phyloP scores from a whole-genome alignment of 2,329 filamentous ascomycete genomes.

The Ascochyta pisi region DNA sequence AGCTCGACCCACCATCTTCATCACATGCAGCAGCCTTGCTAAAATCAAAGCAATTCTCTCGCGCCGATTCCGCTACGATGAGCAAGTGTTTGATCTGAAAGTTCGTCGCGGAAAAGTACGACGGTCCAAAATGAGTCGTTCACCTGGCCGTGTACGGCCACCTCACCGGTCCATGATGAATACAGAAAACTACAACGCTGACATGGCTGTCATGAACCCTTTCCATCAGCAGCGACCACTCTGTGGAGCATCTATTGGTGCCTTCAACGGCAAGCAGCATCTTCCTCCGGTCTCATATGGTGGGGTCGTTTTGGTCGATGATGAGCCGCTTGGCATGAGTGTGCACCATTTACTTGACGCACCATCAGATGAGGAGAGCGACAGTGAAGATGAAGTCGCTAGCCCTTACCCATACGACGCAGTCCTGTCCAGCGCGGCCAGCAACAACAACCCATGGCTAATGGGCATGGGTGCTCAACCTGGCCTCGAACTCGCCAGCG shows the following conservation, averaged over 20 bases:
- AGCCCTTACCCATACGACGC: conserved; percentile 36
- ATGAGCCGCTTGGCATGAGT: conserved; percentile 88
- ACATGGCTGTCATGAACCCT: conserved; percentile 65
- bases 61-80: conserved; percentile 73
- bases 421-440: conserved; percentile 54
- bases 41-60: conserved; percentile 76
- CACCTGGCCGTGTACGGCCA: conserved; percentile 37
- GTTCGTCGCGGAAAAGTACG: conserved; percentile 74
- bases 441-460: conserved; percentile 42
- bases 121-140: conserved; percentile 62
- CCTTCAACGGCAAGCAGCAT: conserved; percentile 83
- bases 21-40: conserved; percentile 76
- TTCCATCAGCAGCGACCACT: conserved; percentile 79
- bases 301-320: conserved; percentile 83
- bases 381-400: conserved; percentile 48
- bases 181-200: conserved; percentile 42
- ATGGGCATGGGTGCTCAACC: conserved; percentile 48
- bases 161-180: conserved; percentile 53
- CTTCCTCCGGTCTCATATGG: conserved; percentile 91
- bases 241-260: conserved; percentile 92
- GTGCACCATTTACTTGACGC: conserved; percentile 94
- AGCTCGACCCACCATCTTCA: conserved; percentile 74
- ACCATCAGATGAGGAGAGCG: conserved; percentile 60
- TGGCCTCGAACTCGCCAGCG: conserved; percentile 38
- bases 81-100: conserved; percentile 69